Evolutionary conservation across 805 yeast species (phyloP), one percentile per base, ranked within the genome.

Genomic region (Isabelozyma gotoi): DNA sequence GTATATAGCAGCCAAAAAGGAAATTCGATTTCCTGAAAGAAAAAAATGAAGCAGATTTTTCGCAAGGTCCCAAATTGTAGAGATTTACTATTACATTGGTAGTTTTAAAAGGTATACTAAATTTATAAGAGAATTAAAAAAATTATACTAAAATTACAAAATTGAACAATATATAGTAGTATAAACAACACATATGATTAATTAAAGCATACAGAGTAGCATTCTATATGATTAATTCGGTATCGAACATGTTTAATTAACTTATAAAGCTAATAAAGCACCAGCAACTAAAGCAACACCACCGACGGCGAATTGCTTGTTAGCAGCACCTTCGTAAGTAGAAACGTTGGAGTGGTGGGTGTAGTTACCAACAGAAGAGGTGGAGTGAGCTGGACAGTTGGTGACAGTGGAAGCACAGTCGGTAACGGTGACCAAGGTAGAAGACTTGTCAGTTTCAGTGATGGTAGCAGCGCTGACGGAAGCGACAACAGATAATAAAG

Each of bases 231-330:
- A 24, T n/a, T 33, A 38, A 8, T 24, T 38, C 12, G 20, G 21
- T 27, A 38, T 19, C 31, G 15, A 38, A 38, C 14, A 12, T 16
- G 24, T 11, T 17, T 15, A 27, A 16, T 12, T 34, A 43, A 49
- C 56, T 61, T 85, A 84, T 41, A 83, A 74, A 42, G 90, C 86
- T 36, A 84, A 78, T 60, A 71, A 68, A 64, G 75, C 76, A 68
- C 75, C 75, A 41, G 70, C 71, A 61, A 74, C 75, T 61, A 71
- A 63, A 54, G 71, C 75, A 62, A 69, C 75, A 57, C 66, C 73
- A 68, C 74, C 76, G 45, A 65, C 74, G 48, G 71, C 73, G 53
- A 44, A 57, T 56, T 54, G 59, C 48, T 45, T 62, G 54, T 53
- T 55, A 50, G 66, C 72, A 53, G 61, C 67, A 63, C 62, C 74